Evolutionary conservation across 768 basidiomycete species (phyloP).

Genomic region (Naematelia aurantialba): DNA sequence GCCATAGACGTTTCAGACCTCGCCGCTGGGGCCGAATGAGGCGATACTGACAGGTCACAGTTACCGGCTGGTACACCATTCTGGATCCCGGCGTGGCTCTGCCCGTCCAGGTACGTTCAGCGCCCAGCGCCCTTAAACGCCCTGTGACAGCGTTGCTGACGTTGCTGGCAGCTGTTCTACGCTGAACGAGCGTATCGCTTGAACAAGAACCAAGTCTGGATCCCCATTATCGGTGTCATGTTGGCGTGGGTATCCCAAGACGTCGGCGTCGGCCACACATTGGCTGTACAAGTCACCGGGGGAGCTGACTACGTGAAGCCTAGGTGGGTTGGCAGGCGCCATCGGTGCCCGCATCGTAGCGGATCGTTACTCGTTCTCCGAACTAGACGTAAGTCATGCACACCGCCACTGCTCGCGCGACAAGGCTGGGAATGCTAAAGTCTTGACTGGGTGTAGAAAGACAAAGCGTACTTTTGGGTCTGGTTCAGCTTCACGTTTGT

Average conservation of each 20-base stretch:
- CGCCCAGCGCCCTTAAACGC: too few species aligned
- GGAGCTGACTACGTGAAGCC: too few species aligned
- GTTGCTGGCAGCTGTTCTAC: conserved; percentile 5
- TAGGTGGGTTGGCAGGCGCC: neutral
- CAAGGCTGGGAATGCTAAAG: too few species aligned
- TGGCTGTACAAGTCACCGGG: too few species aligned
- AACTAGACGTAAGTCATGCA: neutral
- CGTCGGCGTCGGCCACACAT: neutral
- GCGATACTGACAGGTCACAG: neutral
- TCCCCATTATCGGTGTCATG: neutral
- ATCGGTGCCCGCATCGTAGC: neutral
- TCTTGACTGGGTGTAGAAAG: too few species aligned
- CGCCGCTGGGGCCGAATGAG: too few species aligned
- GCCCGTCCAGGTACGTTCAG: neutral
- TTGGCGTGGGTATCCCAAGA: conserved; percentile 1
- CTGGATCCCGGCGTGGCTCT: neutral
- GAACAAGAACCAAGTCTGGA: conserved; percentile 10
- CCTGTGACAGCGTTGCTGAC: neutral
- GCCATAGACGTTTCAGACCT: too few species aligned
- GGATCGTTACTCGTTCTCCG: neutral
- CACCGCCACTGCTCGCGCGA: neutral
- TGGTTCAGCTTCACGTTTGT: neutral
- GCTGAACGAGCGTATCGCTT: conserved; percentile 4
- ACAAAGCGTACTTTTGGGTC: neutral
- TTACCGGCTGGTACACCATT: neutral